Base-by-base conservation (phyloP, 164 flowering plant genomes). In the Tinospora cordifolia region DNA sequence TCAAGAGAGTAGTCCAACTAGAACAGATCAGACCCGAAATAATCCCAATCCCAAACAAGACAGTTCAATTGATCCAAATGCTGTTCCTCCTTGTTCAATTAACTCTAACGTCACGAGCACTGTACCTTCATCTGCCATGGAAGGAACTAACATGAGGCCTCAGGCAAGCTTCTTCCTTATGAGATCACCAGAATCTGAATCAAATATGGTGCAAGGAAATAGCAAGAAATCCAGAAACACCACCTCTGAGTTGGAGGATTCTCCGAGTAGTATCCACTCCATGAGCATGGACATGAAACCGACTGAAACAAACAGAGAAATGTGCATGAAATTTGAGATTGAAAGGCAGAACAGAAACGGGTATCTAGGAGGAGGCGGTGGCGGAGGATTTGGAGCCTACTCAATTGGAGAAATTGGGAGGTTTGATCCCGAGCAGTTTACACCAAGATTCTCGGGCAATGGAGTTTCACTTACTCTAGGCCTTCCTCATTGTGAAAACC, bases 381-480 rank as follows among this genome's bases (percentile, higher is more conserved):
- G 82, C 11, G 88, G 87, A 19, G 87, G 84, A 25, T 90, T 87
- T 38, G 91, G 87, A 30, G 84, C 85, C 22, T 88, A 86, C 83
- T 82, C 89, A 15, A 82, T 91, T 39, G 92, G 85, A 2, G 92
- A 87, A 44, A 77, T 89, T 3, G 92, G 84, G 26, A 79, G 93
- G 83, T 90, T 86, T 60, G 88, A 84, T 17, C 68, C 86, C 1
- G 88, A 88, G 65, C 87, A 84, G 26, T 87, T 84, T 70, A 69
- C 86, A 22, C 84, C 87, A 24, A 79, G 89, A 77, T 88, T 85
- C 79, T 80, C 90, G 0, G 86, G 88, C 57, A 89, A 85, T 73
- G 89, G 87, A 6, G 91, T 93, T 44, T 93, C 97, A 17, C 91
- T 93, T 71, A 88, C 92, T 24, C 85, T 93, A 8, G 97, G 98